Conservation (phyloP, 2,329 filamentous ascomycete genomes). For the Curvularia hawaiiensis region DNA sequence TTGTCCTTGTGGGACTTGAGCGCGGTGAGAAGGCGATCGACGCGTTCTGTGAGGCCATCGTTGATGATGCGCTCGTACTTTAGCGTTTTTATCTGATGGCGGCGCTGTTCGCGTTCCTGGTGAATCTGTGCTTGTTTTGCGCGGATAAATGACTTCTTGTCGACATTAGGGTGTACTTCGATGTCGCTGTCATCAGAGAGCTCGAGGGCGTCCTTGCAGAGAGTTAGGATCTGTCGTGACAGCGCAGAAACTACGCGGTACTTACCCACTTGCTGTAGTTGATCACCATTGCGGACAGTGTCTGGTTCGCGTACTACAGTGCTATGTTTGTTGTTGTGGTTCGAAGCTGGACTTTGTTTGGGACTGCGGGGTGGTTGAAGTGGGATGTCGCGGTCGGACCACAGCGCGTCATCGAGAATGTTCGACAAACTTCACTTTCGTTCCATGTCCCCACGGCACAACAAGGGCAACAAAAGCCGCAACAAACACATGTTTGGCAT, state of each 20-base stretch:
- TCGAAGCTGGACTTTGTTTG: constrained; percentile 18
- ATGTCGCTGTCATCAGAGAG: constrained; percentile 98
- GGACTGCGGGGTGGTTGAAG: constrained; percentile 22
- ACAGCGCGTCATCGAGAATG: constrained; percentile 26
- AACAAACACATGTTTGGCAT: not conserved
- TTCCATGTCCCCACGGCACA: constrained; percentile 2
- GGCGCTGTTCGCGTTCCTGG: constrained; percentile 82
- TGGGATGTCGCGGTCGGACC: constrained; percentile 21
- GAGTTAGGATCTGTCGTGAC: constrained; percentile 12
- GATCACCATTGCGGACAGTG: constrained; percentile 56
- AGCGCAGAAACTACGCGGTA: constrained; percentile 4
- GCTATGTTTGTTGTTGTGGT: constrained; percentile 19
- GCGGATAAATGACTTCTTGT: constrained; percentile 97
- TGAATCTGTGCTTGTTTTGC: constrained; percentile 99
- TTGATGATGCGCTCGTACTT: constrained; percentile 95
- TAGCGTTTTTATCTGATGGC: constrained; percentile 85
- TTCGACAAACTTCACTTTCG: constrained; percentile 30
- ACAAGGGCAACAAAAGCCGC: not conserved
- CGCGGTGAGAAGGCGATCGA: constrained; percentile 75
- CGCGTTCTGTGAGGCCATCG: constrained; percentile 83
- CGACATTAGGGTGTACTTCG: constrained; percentile 98
- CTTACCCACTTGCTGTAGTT: constrained; percentile 76
- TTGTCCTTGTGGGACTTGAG: constrained; percentile 73
- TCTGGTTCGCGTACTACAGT: constrained; percentile 7
- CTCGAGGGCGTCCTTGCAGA: constrained; percentile 78